phyloP scores from a whole-genome alignment of 305 asterid species.

The Petunia hybrid region DNA sequence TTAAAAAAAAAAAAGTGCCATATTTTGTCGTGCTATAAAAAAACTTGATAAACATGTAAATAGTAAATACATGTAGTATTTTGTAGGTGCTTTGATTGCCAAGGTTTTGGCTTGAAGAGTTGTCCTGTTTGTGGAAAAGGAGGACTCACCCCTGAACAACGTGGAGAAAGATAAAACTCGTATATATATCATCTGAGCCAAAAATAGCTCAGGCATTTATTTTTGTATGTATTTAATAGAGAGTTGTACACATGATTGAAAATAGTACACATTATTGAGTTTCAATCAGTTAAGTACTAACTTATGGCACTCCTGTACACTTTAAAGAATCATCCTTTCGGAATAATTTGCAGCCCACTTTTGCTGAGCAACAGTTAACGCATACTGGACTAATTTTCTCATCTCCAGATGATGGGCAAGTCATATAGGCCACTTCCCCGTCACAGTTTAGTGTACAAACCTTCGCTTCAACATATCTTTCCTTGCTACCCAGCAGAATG shows the following conservation, averaged over 20 bases:
- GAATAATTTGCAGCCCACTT: background rate
- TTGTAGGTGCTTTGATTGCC: conserved; percentile 85
- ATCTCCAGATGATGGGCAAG: background rate
- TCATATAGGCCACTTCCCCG: background rate
- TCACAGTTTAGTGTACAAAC: background rate
- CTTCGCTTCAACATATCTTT: background rate
- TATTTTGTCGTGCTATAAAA: background rate
- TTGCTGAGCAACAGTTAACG: background rate
- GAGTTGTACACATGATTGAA: background rate
- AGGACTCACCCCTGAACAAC: conserved; percentile 92
- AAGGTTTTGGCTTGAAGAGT: conserved; percentile 84
- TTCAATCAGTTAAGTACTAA: background rate
- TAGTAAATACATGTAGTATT: background rate
- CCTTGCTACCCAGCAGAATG: background rate
- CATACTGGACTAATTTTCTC: background rate
- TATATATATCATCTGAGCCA: background rate
- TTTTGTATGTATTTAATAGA: too few species aligned
- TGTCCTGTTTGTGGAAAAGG: conserved; percentile 85
- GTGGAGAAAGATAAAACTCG: conserved; percentile 72
- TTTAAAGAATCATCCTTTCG: background rate
- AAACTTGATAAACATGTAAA: background rate
- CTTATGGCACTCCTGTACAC: background rate
- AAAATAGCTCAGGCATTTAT: background rate
- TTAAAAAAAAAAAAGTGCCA: background rate
- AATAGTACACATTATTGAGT: background rate